Evolutionary conservation across 2,329 filamentous ascomycete species (phyloP).

Genomic region (Lasiodiplodia theobromae): DNA sequence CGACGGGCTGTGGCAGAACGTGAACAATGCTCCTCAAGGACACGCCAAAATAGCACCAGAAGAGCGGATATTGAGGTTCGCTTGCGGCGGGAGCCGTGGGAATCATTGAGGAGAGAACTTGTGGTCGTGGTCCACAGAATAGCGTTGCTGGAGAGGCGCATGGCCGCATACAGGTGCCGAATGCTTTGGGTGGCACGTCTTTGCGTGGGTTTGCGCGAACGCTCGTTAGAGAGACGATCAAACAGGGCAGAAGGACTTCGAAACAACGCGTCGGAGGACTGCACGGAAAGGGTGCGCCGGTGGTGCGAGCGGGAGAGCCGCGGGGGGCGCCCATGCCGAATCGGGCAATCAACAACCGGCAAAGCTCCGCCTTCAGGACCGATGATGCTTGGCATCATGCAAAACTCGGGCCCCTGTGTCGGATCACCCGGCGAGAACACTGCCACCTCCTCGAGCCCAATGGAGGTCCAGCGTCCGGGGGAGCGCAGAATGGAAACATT

Average conservation of each 20-base stretch:
- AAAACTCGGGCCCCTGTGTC: constrained; percentile 20
- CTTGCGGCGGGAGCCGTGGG: constrained; percentile 1
- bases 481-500: constrained; percentile 13
- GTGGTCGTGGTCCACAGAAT: constrained; percentile 6
- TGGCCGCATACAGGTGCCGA: neutral
- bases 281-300: neutral
- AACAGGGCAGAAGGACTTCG: constrained; percentile 16
- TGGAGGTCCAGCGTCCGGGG: constrained; percentile 11
- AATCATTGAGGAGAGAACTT: constrained; percentile 3
- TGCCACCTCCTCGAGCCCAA: constrained; percentile 25
- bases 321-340: neutral
- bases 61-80: constrained; percentile 10
- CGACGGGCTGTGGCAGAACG: neutral
- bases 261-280: constrained; percentile 10
- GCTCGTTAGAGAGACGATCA: constrained; percentile 18
- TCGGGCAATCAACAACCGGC: constrained; percentile 7
- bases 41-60: constrained; percentile 12
- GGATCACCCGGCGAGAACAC: constrained; percentile 29
- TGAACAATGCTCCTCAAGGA: constrained; percentile 20
- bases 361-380: constrained; percentile 14
- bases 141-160: constrained; percentile 16
- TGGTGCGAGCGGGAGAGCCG: constrained; percentile 1
- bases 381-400: constrained; percentile 14
- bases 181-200: neutral
- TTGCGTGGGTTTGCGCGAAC: neutral